Evolutionary conservation across 495 filamentous ascomycete genomes (phyloP).

Genomic region (Copromyces sp.): DNA sequence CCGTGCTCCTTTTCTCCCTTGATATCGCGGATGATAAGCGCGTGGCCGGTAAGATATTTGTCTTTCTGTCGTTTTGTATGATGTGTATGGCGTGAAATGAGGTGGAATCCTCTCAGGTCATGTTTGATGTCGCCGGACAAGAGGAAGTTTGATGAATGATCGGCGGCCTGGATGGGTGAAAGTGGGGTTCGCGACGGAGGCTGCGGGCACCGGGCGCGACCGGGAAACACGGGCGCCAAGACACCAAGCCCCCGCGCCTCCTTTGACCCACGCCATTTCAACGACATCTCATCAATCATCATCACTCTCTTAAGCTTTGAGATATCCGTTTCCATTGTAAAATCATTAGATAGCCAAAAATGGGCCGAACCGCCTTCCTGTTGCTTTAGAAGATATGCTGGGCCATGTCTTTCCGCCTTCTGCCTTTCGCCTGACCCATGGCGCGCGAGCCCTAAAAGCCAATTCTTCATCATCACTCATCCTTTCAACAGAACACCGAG

Average conservation of each 20-base stretch:
- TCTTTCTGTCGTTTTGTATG: not conserved
- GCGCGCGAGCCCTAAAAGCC: no score
- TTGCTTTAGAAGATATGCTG: not conserved
- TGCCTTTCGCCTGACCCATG: no score
- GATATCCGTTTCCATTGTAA: not conserved
- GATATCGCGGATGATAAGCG: not conserved
- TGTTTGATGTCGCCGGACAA: not conserved
- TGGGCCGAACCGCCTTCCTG: not conserved
- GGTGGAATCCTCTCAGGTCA: not conserved
- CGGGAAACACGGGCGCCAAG: not conserved
- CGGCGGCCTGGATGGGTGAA: not conserved
- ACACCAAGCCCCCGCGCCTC: not conserved
- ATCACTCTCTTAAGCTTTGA: not conserved
- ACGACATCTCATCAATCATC: not conserved
- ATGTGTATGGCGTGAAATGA: not conserved
- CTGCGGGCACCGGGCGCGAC: not conserved
- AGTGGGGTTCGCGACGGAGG: not conserved
- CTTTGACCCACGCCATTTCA: not conserved
- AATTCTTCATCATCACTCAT: no score
- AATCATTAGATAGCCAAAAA: not conserved
- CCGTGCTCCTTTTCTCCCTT: not conserved
- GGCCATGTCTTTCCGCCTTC: not conserved
- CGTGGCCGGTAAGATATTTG: not conserved
- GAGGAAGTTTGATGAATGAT: not conserved
- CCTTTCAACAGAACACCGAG: no score